Evolutionary conservation across 371 early-diverging fungal genomes (phyloP), one percentile per base, ranked within the genome.

Genomic region (Mortierella sp.): DNA sequence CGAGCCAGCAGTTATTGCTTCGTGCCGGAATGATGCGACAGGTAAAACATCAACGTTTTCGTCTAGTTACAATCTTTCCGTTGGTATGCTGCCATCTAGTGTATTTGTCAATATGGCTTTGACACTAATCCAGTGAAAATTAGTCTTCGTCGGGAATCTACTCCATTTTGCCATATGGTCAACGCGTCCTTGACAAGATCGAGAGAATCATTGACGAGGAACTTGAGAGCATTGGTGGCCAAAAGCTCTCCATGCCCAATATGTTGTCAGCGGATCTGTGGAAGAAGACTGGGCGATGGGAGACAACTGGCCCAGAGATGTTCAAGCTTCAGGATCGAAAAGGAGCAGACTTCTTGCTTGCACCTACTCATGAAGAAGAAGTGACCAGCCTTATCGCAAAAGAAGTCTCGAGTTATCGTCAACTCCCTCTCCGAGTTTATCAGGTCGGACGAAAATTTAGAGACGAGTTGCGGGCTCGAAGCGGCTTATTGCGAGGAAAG

Each of bases 311-410:
- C 51, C 84, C 83, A 26, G 95, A 95, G 79, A 90, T 95, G 65
- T 94, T 95, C 72, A 88, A 89, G 28, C 73, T 96, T 19, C 83
- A 90, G 67, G 97, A 96, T 86, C 89, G 97, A 28, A 93, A 90
- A 60, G 88, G 86, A 4, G 70, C 87, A 4, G 91, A 90, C 37
- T 87, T 92, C 61, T 64, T 93, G 43, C 80, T 97, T 25, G 92
- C 93, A 1, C 97, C 97, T 0, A 97, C 97, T 1, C 95, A 95
- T 68, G 97, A 97, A 74, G 97, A 97, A 74, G 97, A 97, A 70
- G 90, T 97, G 55, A 95, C 97, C 0, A 76, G 76, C 4, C 69
- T 96, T 18, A 90, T 96, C 15, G 93, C 88, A 4, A 58, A 81
- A 26, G 90, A 92, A 46, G 83, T 95, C 4, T 70, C 85, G 52